These are phyloP conservation scores for Kuraishia ogatae DNA, from an alignment of 805 yeast species.

Conservation along the genomic window DNA sequence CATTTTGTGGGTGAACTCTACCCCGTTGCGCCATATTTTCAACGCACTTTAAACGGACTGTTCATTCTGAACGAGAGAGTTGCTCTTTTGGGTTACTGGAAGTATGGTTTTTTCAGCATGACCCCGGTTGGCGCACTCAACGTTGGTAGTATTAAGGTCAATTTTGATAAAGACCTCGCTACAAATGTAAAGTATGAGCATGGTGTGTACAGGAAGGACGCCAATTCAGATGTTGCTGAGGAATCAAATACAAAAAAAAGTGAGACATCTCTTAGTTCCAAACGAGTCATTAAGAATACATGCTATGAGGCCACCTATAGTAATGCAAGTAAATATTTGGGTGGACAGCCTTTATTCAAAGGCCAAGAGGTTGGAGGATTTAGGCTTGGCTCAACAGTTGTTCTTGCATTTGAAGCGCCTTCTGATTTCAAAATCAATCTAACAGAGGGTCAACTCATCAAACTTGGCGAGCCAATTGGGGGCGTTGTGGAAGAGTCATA, in stretches of 20 bases:
- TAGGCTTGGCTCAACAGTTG: constrained; percentile 94
- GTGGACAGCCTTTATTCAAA: constrained; percentile 82
- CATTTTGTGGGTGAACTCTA: constrained; percentile 94
- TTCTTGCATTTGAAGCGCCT: constrained; percentile 94
- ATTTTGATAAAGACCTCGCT: constrained; percentile 82
- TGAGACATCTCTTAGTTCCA: background rate
- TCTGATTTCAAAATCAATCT: constrained; percentile 62
- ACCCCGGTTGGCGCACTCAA: constrained; percentile 99
- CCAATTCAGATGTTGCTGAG: constrained; percentile 4
- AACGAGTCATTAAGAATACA: constrained; percentile 54
- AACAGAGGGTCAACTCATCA: constrained; percentile 65
- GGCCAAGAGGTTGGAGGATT: constrained; percentile 98
- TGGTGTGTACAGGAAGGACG: constrained; percentile 18
- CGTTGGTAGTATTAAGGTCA: constrained; percentile 89
- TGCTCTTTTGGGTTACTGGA: constrained; percentile 92
- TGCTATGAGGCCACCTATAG: constrained; percentile 93
- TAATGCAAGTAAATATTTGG: constrained; percentile 63
- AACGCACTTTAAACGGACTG: constrained; percentile 73
- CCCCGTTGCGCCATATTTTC: constrained; percentile 96
- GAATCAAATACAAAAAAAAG: constrained; percentile 5
- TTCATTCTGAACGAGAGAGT: constrained; percentile 93
- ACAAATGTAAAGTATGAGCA: constrained; percentile 71
- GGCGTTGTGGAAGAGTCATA: constrained; percentile 6
- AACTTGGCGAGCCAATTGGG: constrained; percentile 81
- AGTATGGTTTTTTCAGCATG: constrained; percentile 95